These are phyloP conservation scores for Venturia effusa DNA, from an alignment of 2,329 filamentous ascomycete genomes.

Conservation along the genomic window DNA sequence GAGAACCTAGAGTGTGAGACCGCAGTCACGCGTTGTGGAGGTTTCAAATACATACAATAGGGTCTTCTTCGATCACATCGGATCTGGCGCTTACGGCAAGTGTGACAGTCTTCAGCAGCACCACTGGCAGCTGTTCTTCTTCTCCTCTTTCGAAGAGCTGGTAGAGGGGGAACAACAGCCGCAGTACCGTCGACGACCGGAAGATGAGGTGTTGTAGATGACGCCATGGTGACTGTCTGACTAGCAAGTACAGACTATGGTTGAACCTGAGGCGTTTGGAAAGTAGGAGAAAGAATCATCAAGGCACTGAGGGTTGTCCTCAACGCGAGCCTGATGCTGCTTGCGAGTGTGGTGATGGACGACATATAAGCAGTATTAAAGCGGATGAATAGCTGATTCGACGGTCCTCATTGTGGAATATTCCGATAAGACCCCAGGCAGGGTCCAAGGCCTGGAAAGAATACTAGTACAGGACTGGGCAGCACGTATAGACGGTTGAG, in stretches of 20 bases:
- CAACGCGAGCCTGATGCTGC: background rate
- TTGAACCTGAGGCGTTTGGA: background rate
- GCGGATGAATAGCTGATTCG: slow-evolving; percentile 4
- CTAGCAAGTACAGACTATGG: background rate
- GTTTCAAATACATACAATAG: slow-evolving; percentile 49
- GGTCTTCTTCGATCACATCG: slow-evolving; percentile 87
- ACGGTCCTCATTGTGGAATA: background rate
- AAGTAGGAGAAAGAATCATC: slow-evolving; percentile 4
- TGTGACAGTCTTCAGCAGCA: slow-evolving; percentile 89
- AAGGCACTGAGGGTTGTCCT: background rate
- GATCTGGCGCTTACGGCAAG: slow-evolving; percentile 71
- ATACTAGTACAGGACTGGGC: background rate
- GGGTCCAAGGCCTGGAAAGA: background rate
- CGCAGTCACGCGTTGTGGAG: background rate
- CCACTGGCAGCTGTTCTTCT: slow-evolving; percentile 81
- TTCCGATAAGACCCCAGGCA: slow-evolving; percentile 5
- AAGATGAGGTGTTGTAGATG: background rate
- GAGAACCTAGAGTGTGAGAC: slow-evolving; percentile 41
- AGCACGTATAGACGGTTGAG: background rate
- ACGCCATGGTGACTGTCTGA: slow-evolving; percentile 4
- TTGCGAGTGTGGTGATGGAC: slow-evolving; percentile 2
- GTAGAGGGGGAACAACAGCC: background rate
- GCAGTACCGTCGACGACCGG: background rate
- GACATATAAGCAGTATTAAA: slow-evolving; percentile 7
- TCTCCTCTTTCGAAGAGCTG: slow-evolving; percentile 52